These are phyloP conservation scores for Setaria italica DNA, from an alignment of 202 grass and related monocot genomes.

Conservation along the genomic window DNA sequence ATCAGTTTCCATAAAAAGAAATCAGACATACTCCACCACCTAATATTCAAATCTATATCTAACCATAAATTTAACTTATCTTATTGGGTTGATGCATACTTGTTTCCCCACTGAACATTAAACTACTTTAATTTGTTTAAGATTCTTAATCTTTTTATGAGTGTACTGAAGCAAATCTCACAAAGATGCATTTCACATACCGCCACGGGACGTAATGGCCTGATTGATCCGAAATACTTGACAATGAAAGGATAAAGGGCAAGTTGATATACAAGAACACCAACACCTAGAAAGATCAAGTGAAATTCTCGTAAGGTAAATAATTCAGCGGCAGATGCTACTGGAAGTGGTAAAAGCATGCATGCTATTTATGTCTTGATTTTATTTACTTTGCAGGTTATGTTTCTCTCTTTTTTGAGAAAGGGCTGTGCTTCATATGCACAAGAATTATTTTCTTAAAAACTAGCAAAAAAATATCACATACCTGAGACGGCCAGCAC, in stretches of 20 bases:
- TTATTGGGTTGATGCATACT: neutral
- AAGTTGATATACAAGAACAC: conserved; percentile 67
- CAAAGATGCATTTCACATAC: conserved; percentile 46
- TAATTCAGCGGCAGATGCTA: conserved; percentile 7
- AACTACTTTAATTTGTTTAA: neutral
- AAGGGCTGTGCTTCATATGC: neutral
- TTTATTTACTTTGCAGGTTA: conserved; percentile 1
- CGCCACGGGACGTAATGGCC: conserved; percentile 50
- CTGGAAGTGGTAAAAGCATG: neutral
- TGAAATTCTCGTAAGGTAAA: conserved; percentile 1
- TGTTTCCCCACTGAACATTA: neutral
- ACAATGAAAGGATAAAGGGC: conserved; percentile 53
- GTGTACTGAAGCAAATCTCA: neutral
- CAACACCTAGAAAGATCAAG: conserved; percentile 56
- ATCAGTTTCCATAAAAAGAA: neutral
- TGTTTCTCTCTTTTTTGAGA: neutral
- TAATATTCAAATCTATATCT: neutral
- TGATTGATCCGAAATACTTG: conserved; percentile 58
- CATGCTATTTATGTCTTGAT: conserved; percentile 1
- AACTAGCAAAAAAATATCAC: neutral
- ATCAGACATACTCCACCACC: neutral
- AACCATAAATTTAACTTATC: neutral
- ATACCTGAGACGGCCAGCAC: conserved; percentile 69
- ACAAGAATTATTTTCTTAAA: conserved; percentile 6
- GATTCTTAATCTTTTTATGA: neutral